These are phyloP conservation scores for Collybia nuda DNA, from an alignment of 768 basidiomycete species.

Conservation along the genomic window DNA sequence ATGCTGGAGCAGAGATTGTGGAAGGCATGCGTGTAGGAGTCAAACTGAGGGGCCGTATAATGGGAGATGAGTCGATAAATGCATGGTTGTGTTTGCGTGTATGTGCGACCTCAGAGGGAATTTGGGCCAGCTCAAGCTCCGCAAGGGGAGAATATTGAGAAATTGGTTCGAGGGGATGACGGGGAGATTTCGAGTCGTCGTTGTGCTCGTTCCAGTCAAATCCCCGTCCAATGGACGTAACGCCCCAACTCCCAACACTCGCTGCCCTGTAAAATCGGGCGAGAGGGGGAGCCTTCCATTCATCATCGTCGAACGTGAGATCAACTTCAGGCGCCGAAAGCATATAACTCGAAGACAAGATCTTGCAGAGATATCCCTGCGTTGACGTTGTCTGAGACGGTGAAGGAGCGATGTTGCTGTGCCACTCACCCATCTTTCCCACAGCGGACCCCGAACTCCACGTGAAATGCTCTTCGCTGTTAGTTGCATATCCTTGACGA, in stretches of 20 bases:
- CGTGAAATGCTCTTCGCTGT: not conserved
- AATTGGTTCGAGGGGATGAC: slow-evolving; percentile 16
- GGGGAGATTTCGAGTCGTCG: slow-evolving; percentile 23
- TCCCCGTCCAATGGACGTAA: slow-evolving; percentile 81
- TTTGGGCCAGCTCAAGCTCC: slow-evolving; percentile 18
- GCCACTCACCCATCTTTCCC: not conserved
- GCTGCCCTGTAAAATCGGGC: slow-evolving; percentile 57
- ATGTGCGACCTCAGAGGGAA: slow-evolving; percentile 23
- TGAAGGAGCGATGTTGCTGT: slow-evolving; percentile 1
- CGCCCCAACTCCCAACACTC: slow-evolving; percentile 80
- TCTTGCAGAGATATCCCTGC: slow-evolving; percentile 2
- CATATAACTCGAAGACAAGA: slow-evolving; percentile 38
- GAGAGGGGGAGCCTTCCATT: slow-evolving; percentile 58
- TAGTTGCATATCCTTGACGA: not conserved
- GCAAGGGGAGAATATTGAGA: slow-evolving; percentile 8
- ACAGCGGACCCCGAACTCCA: slow-evolving; percentile 2
- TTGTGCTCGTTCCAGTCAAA: slow-evolving; percentile 67
- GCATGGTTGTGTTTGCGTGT: slow-evolving; percentile 35
- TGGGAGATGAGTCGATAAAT: slow-evolving; percentile 32
- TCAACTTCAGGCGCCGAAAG: slow-evolving; percentile 60
- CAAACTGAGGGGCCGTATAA: slow-evolving; percentile 18
- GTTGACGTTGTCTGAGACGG: slow-evolving; percentile 6
- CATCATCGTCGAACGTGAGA: slow-evolving; percentile 67
- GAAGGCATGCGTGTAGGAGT: slow-evolving; percentile 23
- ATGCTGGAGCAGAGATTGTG: slow-evolving; percentile 22